These are phyloP conservation scores for Neobulgaria alba DNA, from an alignment of 2,329 filamentous ascomycete genomes.

Conservation along the genomic window DNA sequence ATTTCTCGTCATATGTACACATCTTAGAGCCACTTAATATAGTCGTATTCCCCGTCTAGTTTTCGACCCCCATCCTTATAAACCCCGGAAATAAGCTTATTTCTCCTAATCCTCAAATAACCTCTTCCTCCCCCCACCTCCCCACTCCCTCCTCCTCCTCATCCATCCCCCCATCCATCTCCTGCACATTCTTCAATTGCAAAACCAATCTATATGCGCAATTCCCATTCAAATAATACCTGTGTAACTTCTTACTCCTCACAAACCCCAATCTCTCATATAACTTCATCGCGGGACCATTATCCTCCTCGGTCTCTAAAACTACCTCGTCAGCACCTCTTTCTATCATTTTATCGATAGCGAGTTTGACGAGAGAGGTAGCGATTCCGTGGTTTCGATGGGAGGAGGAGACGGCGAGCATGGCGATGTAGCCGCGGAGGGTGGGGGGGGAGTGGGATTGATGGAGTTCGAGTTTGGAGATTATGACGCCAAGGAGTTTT, in stretches of 20 bases:
- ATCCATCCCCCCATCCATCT: conserved; percentile 19
- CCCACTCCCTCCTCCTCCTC: neutral
- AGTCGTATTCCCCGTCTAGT: no score
- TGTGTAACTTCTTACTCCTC: conserved; percentile 82
- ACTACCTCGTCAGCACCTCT: conserved; percentile 87
- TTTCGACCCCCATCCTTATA: no score
- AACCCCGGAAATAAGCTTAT: no score
- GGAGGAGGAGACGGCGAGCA: conserved; percentile 81
- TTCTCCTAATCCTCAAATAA: conserved; percentile 1
- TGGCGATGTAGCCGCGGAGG: conserved; percentile 90
- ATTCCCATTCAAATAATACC: conserved; percentile 95
- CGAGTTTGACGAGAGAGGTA: conserved; percentile 77
- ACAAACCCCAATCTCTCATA: conserved; percentile 92
- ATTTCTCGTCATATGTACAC: no score
- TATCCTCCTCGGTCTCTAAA: conserved; percentile 91
- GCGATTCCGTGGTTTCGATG: conserved; percentile 82
- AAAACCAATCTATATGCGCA: conserved; percentile 86
- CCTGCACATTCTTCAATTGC: conserved; percentile 31
- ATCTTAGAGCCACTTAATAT: no score
- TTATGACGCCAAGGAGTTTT: conserved; percentile 63
- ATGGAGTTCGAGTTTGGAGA: conserved; percentile 91
- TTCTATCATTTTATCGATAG: conserved; percentile 83
- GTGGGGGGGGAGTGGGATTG: conserved; percentile 66
- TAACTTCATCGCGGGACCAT: conserved; percentile 78
- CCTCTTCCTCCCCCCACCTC: neutral